These are phyloP conservation scores for Scheffersomyces parashehatae DNA, from an alignment of 1,139 yeast species.

Conservation along the genomic window DNA sequence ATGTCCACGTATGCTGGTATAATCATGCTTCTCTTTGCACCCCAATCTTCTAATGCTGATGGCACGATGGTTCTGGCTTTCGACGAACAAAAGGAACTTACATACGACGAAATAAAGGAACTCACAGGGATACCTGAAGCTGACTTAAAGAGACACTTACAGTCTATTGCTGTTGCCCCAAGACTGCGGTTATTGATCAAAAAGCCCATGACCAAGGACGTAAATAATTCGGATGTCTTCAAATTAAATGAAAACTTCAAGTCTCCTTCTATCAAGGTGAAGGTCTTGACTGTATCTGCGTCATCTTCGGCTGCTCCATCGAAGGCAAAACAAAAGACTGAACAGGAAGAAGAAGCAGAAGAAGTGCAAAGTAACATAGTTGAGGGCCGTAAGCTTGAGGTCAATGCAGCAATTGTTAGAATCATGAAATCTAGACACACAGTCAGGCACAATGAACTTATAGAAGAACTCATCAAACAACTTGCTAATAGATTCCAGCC, in stretches of 20 bases:
- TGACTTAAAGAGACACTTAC: slow-evolving; percentile 76
- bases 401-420: slow-evolving; percentile 88
- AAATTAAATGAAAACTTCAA: slow-evolving; percentile 70
- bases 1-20: slow-evolving; percentile 81
- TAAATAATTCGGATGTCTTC: slow-evolving; percentile 64
- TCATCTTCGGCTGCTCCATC: slow-evolving; percentile 13
- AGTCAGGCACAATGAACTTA: slow-evolving; percentile 62
- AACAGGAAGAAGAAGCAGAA: slow-evolving; percentile 35
- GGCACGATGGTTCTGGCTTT: slow-evolving; percentile 39
- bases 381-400: slow-evolving; percentile 56
- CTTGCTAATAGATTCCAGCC: slow-evolving; percentile 69
- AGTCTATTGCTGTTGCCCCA: slow-evolving; percentile 85
- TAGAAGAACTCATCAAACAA: slow-evolving; percentile 66
- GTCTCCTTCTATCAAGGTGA: slow-evolving; percentile 70
- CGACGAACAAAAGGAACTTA: slow-evolving; percentile 37
- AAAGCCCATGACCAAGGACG: slow-evolving; percentile 73
- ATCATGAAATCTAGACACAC: slow-evolving; percentile 77
- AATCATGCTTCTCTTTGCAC: slow-evolving; percentile 71
- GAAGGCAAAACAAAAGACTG: slow-evolving; percentile 32
- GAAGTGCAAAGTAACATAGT: slow-evolving; percentile 35
- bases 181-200: slow-evolving; percentile 72
- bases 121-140: slow-evolving; percentile 70
- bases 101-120: slow-evolving; percentile 62
- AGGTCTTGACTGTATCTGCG: slow-evolving; percentile 69
- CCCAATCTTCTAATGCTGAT: slow-evolving; percentile 48